phyloP scores from a whole-genome alignment of 768 basidiomycete species.

The Kwoniella europaea region DNA sequence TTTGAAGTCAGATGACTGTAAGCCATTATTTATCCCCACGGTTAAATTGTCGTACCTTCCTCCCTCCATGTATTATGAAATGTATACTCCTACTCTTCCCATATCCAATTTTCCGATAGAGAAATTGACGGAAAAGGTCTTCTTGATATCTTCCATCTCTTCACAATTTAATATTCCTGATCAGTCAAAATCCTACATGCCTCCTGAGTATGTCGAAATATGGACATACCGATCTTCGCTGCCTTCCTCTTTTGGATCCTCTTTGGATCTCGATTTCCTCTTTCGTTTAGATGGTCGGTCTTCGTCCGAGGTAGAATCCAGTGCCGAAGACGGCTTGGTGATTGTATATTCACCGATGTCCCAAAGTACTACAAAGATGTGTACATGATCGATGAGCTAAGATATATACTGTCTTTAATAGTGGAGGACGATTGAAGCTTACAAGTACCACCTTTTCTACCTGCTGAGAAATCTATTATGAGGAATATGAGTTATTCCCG shows the following conservation, averaged over 20 bases:
- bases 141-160: constrained; percentile 39
- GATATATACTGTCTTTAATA: too few species aligned
- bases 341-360: constrained; percentile 49
- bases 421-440: neutral
- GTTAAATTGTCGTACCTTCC: constrained; percentile 31
- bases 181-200: neutral
- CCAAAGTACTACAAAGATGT: constrained; percentile 41
- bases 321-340: constrained; percentile 18
- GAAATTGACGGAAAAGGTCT: constrained; percentile 36
- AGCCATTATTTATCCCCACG: neutral
- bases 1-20: too few species aligned
- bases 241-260: constrained; percentile 1
- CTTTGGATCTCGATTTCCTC: constrained; percentile 7
- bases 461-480: constrained; percentile 32
- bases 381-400: too few species aligned
- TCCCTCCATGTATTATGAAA: constrained; percentile 42
- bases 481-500: neutral
- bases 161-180: neutral
- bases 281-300: constrained; percentile 20
- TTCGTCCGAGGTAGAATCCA: constrained; percentile 35
- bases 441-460: constrained; percentile 37
- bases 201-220: neutral
- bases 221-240: constrained; percentile 33
- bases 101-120: constrained; percentile 9
- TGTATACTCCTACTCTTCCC: constrained; percentile 42